Evolutionary conservation across 1,284 basidiomycete species (phyloP).

Genomic region (Neonothopanus nambi): DNA sequence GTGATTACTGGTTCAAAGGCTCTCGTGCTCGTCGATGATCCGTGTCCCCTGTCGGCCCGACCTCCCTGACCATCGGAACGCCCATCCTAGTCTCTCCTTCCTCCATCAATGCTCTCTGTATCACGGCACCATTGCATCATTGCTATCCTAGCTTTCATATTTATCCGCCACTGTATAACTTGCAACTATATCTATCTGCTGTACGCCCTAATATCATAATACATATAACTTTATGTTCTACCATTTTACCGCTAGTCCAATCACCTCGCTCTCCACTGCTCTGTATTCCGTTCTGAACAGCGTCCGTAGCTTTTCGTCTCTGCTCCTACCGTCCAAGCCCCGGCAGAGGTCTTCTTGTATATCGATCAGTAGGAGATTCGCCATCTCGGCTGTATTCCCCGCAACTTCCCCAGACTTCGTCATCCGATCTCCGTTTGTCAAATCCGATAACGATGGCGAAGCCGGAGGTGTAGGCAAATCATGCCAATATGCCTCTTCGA

Average conservation of each 20-base stretch:
- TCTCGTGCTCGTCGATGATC: slow-evolving; percentile 28
- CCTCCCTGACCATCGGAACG: background rate
- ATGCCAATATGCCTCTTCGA: slow-evolving; percentile 80
- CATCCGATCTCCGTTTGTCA: slow-evolving; percentile 6
- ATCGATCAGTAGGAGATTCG: slow-evolving; percentile 44
- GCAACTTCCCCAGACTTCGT: slow-evolving; percentile 12
- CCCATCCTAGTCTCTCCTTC: slow-evolving; percentile 10
- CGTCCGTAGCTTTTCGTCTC: slow-evolving; percentile 38
- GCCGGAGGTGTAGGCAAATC: slow-evolving; percentile 52
- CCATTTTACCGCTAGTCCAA: slow-evolving; percentile 84
- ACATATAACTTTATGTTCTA: slow-evolving; percentile 35
- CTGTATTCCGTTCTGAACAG: slow-evolving; percentile 83
- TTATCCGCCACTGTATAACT: slow-evolving; percentile 8
- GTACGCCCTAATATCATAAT: slow-evolving; percentile 3
- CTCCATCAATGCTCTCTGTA: slow-evolving; percentile 9
- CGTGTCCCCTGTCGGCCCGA: background rate
- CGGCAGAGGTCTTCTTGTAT: slow-evolving; percentile 42
- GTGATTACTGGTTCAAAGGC: slow-evolving; percentile 64
- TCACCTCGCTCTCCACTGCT: slow-evolving; percentile 86
- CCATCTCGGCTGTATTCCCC: slow-evolving; percentile 20
- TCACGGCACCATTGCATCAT: slow-evolving; percentile 1
- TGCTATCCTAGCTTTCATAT: slow-evolving; percentile 17
- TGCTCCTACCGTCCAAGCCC: slow-evolving; percentile 26
- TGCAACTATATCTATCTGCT: slow-evolving; percentile 5
- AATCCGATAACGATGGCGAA: slow-evolving; percentile 16